Percentiles rank a stretch among this genome's conserved stretches.
These are phyloP conservation scores for Xeromyces bisporus DNA, from an alignment of 495 filamentous ascomycete genomes.

Conservation along the genomic window DNA sequence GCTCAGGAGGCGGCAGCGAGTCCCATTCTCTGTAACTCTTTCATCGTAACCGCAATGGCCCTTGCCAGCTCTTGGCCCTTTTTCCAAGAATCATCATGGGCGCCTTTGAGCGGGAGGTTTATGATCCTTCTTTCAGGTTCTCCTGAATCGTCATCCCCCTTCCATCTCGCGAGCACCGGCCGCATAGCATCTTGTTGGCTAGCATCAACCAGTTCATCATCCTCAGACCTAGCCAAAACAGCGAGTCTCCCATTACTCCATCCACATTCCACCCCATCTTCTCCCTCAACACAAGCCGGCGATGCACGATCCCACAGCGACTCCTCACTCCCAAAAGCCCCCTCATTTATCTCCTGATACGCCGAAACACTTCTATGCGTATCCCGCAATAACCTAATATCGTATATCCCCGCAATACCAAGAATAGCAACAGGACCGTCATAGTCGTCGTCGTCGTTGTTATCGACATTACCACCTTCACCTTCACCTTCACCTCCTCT, in stretches of 20 bases:
- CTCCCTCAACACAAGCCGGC: conserved; percentile 24
- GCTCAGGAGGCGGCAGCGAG: no score
- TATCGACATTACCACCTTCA: no score
- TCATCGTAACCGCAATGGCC: conserved; percentile 17
- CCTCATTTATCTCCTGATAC: conserved; percentile 42
- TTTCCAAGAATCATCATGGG: conserved; percentile 47
- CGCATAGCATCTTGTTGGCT: conserved; percentile 35
- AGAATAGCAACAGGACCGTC: conserved; percentile 36
- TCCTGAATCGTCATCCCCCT: conserved; percentile 6
- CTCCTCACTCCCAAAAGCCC: conserved; percentile 45
- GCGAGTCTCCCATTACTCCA: conserved; percentile 30
- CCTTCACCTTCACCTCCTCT: no score
- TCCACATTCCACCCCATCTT: conserved; percentile 17
- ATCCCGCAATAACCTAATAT: conserved; percentile 37
- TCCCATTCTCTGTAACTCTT: conserved; percentile 15
- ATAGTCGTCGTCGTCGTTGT: no score
- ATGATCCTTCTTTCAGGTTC: conserved; percentile 18
- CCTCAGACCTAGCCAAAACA: conserved; percentile 40
- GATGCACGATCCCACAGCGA: conserved; percentile 34
- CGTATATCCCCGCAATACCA: conserved; percentile 50
- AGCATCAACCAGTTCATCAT: conserved; percentile 44
- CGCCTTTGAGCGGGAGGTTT: conserved; percentile 31
- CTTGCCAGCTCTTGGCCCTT: conserved; percentile 33
- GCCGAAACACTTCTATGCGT: conserved; percentile 24
- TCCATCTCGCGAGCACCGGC: conserved; percentile 17